A percentile compares a stretch with the other conserved stretches of the same genome.
Evolutionary conservation across 768 basidiomycete genomes (phyloP).

Genomic region (Russula sp.): DNA sequence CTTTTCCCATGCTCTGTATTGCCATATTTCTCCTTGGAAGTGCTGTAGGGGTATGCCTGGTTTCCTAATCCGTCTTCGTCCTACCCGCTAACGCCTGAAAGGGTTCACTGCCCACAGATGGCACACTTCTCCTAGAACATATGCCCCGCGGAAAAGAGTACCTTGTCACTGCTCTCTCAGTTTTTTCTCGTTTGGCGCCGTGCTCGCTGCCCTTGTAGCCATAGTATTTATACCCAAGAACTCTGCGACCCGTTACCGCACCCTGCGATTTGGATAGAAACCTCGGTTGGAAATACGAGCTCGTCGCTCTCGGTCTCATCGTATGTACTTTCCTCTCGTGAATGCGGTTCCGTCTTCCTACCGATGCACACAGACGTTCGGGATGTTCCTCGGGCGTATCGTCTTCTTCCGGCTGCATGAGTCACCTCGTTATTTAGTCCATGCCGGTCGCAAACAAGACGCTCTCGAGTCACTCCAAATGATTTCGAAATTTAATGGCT

Average conservation of each 20-base stretch:
- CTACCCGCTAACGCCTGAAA: slow-evolving; percentile 34
- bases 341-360: slow-evolving; percentile 7
- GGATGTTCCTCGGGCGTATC: slow-evolving; percentile 85
- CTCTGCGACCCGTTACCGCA: slow-evolving; percentile 49
- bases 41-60: slow-evolving; percentile 72
- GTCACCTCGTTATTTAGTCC: slow-evolving; percentile 89
- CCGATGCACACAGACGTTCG: slow-evolving; percentile 59
- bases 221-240: slow-evolving; percentile 73
- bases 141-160: slow-evolving; percentile 91
- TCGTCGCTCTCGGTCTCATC: slow-evolving; percentile 72
- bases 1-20: slow-evolving; percentile 67
- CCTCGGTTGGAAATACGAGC: slow-evolving; percentile 85
- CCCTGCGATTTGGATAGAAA: slow-evolving; percentile 74
- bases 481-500: slow-evolving; percentile 86
- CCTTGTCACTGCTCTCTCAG: slow-evolving; percentile 83
- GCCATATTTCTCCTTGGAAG: slow-evolving; percentile 86
- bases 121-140: slow-evolving; percentile 88
- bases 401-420: slow-evolving; percentile 91
- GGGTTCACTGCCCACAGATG: slow-evolving; percentile 97
- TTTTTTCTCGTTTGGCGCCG: slow-evolving; percentile 97
- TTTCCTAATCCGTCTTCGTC: slow-evolving; percentile 10
- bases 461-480: slow-evolving; percentile 79
- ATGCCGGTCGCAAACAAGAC: slow-evolving; percentile 79
- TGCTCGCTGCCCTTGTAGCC: slow-evolving; percentile 77
- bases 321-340: slow-evolving; percentile 49